Base-by-base conservation (phyloP, 306 rosid genomes). In the Dalbergia cultrata region DNA sequence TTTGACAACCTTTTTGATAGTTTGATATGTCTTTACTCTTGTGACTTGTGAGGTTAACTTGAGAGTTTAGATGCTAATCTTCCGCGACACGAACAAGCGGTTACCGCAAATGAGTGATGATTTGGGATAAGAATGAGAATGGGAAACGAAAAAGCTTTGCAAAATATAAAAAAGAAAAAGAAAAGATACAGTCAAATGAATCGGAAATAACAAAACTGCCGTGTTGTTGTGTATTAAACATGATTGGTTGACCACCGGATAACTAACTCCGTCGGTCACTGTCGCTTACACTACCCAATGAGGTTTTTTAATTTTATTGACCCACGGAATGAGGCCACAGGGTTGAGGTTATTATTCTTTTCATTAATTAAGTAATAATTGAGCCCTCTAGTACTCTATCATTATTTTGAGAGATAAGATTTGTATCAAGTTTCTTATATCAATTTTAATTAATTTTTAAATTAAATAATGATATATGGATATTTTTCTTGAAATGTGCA, bases 31-130 rank as follows among this genome's bases (percentile, higher is more conserved):
- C 12, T 58, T 37, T 16, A 31, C n/a, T 9, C 58, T 14, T 37
- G 49, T 43, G 47, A 7, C 47, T 63, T n/a, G 50, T 33, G 63
- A 17, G 19, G 67, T 39, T 49, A 2, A 3, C 41, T 37, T 50
- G 34, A 45, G 33, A 12, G 9, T 18, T 34, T 3, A 10, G 76
- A 56, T 39, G 57, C 59, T 67, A 37, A 13, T 54, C 58, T 54
- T 67, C 5, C 19, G 56, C 63, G 4, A 37, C 53, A 16, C 9
- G 74, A 77, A 6, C 6, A n/a, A 61, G 34, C 60, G 12, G 79
- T 47, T 75, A 61, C 57, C 77, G 65, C 26, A 60, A 52, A 18
- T 70, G 65, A 52, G 57, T 50, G 57, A 52, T 18, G 65, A 47
- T 17, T 58, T 41, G 60, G 47, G 76, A 60, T 79, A 70, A 34